Evolutionary conservation across 306 rosid genomes (phyloP).

Genomic region (Vigna reflexopilosa): DNA sequence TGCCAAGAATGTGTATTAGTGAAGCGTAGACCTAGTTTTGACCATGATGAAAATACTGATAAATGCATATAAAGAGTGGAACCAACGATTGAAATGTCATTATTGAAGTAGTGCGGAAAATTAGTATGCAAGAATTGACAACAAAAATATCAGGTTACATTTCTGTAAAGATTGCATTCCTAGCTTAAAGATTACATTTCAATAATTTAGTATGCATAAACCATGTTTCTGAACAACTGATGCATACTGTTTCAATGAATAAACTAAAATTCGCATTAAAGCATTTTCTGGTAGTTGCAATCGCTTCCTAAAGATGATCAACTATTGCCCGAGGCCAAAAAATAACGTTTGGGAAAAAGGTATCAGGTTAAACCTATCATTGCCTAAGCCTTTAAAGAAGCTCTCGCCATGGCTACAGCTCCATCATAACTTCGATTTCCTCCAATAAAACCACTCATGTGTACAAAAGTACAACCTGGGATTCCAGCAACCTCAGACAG

Average conservation of each 20-base stretch:
- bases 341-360: neutral
- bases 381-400: conserved; percentile 51
- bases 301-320: conserved; percentile 8
- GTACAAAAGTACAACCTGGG: conserved; percentile 62
- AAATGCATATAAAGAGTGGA: conserved; percentile 37
- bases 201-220: conserved; percentile 1
- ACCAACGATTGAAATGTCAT: conserved; percentile 38
- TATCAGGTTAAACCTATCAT: conserved; percentile 26
- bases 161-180: conserved; percentile 34
- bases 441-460: conserved; percentile 71
- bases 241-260: conserved; percentile 32
- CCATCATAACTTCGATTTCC: conserved; percentile 64
- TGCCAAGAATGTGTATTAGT: conserved; percentile 24
- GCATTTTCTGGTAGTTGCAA: conserved; percentile 3
- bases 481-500: conserved; percentile 66
- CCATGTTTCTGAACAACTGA: conserved; percentile 35
- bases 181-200: neutral
- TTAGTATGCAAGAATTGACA: conserved; percentile 37
- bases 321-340: neutral
- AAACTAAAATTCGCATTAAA: conserved; percentile 28
- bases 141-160: conserved; percentile 18
- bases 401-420: conserved; percentile 64
- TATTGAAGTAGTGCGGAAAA: conserved; percentile 43
- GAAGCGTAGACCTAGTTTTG: conserved; percentile 55
- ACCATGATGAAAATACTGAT: conserved; percentile 38